A percentile compares a stretch with the other conserved stretches of the same genome.
Evolutionary conservation across 2,329 filamentous ascomycete genomes (phyloP).

Genomic region (Aspergillus hiratsukae): DNA sequence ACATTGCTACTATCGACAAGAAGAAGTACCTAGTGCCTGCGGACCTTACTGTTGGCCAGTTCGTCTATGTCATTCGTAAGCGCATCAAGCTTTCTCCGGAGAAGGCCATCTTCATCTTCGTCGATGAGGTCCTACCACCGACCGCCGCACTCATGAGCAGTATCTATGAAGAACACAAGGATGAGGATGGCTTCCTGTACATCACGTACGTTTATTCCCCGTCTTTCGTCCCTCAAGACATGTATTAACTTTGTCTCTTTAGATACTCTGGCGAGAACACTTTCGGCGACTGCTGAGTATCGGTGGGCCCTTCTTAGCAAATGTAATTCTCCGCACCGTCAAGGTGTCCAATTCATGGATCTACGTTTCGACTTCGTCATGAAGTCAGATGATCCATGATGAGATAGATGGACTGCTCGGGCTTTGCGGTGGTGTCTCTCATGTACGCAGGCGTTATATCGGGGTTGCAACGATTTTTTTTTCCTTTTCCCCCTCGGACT

Average conservation of each 20-base stretch:
- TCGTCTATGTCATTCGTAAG: conserved; percentile 99
- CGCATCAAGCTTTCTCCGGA: conserved; percentile 99
- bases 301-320: conserved; percentile 7
- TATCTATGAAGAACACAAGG: conserved; percentile 99
- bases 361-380: not conserved
- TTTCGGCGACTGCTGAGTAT: conserved; percentile 58
- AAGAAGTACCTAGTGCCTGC: conserved; percentile 99
- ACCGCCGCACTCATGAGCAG: conserved; percentile 98
- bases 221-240: not conserved
- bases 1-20: conserved; percentile 99
- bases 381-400: conserved; percentile 8
- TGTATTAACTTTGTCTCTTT: conserved; percentile 22
- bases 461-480: conserved; percentile 14
- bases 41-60: conserved; percentile 97
- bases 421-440: conserved; percentile 12
- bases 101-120: conserved; percentile 99
- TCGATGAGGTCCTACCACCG: conserved; percentile 94
- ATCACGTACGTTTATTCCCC: conserved; percentile 66
- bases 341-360: conserved; percentile 6
- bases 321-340: conserved; percentile 10
- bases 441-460: conserved; percentile 21
- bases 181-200: conserved; percentile 85
- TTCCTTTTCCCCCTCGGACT: not conserved
- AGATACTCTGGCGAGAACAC: conserved; percentile 98
- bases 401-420: conserved; percentile 11